These are phyloP conservation scores for Ruellia speciosa DNA, from an alignment of 305 asterid species.

Conservation along the genomic window DNA sequence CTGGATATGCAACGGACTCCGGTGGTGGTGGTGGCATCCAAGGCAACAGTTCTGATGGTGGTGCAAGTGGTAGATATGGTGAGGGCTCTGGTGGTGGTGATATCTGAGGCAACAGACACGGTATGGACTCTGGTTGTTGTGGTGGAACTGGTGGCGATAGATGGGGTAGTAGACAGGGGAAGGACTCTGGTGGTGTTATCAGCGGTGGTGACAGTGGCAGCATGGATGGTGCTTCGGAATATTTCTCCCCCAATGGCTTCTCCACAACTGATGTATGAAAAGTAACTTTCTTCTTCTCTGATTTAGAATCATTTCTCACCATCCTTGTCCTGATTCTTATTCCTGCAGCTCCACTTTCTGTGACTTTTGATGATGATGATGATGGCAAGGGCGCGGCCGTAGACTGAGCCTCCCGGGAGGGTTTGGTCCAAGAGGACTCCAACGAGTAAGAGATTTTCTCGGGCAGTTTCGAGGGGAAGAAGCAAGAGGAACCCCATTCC, in stretches of 20 bases:
- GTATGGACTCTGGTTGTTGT: too few relatives aligned
- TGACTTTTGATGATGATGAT: conserved; percentile 19
- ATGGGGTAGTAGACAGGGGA: neutral
- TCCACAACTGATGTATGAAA: conserved; percentile 21
- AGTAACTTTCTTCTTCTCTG: conserved; percentile 24
- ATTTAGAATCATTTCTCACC: conserved; percentile 24
- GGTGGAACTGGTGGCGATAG: neutral
- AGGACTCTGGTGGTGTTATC: conserved; percentile 1
- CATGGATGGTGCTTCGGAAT: conserved; percentile 26
- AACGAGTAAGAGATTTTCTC: too few relatives aligned
- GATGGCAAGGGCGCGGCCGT: conserved; percentile 12
- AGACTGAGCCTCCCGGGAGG: conserved; percentile 18
- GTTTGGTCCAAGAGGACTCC: conserved; percentile 24
- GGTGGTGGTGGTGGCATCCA: too few relatives aligned
- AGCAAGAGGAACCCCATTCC: conserved; percentile 31
- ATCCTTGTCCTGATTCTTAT: conserved; percentile 25
- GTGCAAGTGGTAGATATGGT: too few relatives aligned
- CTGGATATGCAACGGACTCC: too few relatives aligned
- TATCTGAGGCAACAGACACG: too few relatives aligned
- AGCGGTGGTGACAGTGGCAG: conserved; percentile 13
- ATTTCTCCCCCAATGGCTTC: conserved; percentile 95
- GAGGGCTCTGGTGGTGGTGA: too few relatives aligned
- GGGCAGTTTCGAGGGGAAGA: conserved; percentile 27
- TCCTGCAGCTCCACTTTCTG: conserved; percentile 14
- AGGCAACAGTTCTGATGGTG: too few relatives aligned